These are phyloP conservation scores for Hanseniaspora hatyaiensis DNA, from an alignment of 805 yeast species.

Conservation along the genomic window DNA sequence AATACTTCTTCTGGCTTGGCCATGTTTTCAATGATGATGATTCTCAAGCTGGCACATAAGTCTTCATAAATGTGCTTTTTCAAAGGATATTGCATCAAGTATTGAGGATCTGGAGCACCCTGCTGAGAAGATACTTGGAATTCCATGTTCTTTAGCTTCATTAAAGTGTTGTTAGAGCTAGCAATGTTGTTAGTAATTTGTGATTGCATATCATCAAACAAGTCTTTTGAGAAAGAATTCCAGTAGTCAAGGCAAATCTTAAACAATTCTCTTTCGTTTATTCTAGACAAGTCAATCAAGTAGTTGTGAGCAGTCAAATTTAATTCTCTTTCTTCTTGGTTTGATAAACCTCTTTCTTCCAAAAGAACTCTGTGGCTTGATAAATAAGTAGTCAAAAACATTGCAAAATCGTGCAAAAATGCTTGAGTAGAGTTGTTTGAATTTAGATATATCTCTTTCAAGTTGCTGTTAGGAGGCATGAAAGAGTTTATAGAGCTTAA, in stretches of 20 bases:
- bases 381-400: slow-evolving; percentile 79
- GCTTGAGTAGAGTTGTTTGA: slow-evolving; percentile 83
- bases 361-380: slow-evolving; percentile 56
- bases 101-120: slow-evolving; percentile 79
- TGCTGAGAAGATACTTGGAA: slow-evolving; percentile 38
- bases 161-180: slow-evolving; percentile 41
- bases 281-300: slow-evolving; percentile 70
- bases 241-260: slow-evolving; percentile 93
- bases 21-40: slow-evolving; percentile 94
- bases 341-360: slow-evolving; percentile 36
- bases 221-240: slow-evolving; percentile 70
- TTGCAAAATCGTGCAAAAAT: slow-evolving; percentile 85
- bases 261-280: slow-evolving; percentile 91
- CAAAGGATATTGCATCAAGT: slow-evolving; percentile 64
- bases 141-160: slow-evolving; percentile 47
- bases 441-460: slow-evolving; percentile 56
- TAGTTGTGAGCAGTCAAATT: slow-evolving; percentile 66
- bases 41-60: slow-evolving; percentile 68
- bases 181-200: slow-evolving; percentile 55
- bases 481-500: slow-evolving; percentile 53
- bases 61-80: slow-evolving; percentile 77
- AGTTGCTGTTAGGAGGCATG: slow-evolving; percentile 62
- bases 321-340: slow-evolving; percentile 32
- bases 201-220: slow-evolving; percentile 75
- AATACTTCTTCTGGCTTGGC: slow-evolving; percentile 97